Percentiles rank a stretch among this genome's conserved stretches.
Evolutionary conservation across 2,329 filamentous ascomycete genomes (phyloP).

Genomic region (Alternaria infectoria): DNA sequence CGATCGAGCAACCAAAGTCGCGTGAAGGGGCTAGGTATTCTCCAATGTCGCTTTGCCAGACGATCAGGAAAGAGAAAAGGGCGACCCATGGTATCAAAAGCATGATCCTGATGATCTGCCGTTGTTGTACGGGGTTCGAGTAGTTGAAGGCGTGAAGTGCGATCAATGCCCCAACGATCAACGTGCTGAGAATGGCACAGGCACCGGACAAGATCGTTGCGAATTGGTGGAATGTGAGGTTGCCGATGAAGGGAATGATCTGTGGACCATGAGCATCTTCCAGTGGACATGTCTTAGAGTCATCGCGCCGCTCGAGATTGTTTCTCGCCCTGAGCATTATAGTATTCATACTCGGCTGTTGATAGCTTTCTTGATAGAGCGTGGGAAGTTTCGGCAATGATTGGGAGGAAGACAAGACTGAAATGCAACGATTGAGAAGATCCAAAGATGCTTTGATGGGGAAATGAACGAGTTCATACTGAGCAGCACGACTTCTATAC

Average conservation of each 20-base stretch:
- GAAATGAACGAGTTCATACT: neutral
- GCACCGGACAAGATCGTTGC: conserved; percentile 29
- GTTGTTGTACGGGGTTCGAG: conserved; percentile 37
- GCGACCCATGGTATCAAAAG: conserved; percentile 34
- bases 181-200: conserved; percentile 22
- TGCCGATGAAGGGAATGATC: conserved; percentile 29
- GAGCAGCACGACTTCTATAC: neutral
- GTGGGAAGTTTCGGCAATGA: neutral
- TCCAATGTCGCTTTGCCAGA: conserved; percentile 25
- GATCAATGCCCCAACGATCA: conserved; percentile 23
- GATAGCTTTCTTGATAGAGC: neutral
- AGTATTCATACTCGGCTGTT: neutral
- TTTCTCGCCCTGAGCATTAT: neutral
- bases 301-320: neutral
- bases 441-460: neutral
- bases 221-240: conserved; percentile 33
- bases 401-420: neutral
- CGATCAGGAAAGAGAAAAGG: conserved; percentile 32
- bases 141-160: conserved; percentile 34
- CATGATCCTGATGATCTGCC: conserved; percentile 37
- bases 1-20: conserved; percentile 40
- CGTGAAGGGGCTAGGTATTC: conserved; percentile 27
- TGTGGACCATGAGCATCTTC: conserved; percentile 19
- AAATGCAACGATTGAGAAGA: neutral
- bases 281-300: conserved; percentile 17